These are phyloP conservation scores for Wakefieldia striispora DNA, from an alignment of 768 basidiomycete genomes.

Conservation along the genomic window DNA sequence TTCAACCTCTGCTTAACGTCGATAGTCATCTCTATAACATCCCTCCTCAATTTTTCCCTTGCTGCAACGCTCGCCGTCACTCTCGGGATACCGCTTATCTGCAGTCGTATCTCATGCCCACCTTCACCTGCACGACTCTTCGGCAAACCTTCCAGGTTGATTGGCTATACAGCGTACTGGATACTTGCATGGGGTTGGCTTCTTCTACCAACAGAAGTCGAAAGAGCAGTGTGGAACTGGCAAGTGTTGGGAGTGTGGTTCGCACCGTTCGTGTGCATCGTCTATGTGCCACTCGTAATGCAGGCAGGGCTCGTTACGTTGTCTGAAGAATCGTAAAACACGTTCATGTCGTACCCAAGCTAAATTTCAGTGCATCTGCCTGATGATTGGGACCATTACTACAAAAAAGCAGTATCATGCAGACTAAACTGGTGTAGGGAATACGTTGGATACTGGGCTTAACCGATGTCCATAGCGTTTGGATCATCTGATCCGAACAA, in stretches of 20 bases:
- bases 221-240: conserved; percentile 70
- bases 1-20: conserved; percentile 83
- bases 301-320: conserved; percentile 65
- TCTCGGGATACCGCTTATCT: conserved; percentile 64
- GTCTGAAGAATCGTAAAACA: conserved; percentile 8
- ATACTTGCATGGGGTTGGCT: conserved; percentile 60
- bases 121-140: conserved; percentile 19
- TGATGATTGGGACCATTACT: neutral
- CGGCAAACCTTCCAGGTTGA: conserved; percentile 18
- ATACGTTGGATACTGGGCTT: conserved; percentile 1
- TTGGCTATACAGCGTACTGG: conserved; percentile 37
- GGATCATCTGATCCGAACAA: conserved; percentile 51
- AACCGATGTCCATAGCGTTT: conserved; percentile 34
- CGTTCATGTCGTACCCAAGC: neutral
- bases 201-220: conserved; percentile 42
- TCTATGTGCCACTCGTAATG: conserved; percentile 71
- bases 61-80: conserved; percentile 67
- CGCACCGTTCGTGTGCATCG: conserved; percentile 75
- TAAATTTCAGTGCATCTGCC: neutral
- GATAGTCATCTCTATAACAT: conserved; percentile 78
- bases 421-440: neutral
- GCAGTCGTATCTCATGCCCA: conserved; percentile 35
- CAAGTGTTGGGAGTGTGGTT: conserved; percentile 80
- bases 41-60: conserved; percentile 91
- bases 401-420: neutral